phyloP scores from a whole-genome alignment of 176 grass and related monocot species.

The Triticum dicoccoides region DNA sequence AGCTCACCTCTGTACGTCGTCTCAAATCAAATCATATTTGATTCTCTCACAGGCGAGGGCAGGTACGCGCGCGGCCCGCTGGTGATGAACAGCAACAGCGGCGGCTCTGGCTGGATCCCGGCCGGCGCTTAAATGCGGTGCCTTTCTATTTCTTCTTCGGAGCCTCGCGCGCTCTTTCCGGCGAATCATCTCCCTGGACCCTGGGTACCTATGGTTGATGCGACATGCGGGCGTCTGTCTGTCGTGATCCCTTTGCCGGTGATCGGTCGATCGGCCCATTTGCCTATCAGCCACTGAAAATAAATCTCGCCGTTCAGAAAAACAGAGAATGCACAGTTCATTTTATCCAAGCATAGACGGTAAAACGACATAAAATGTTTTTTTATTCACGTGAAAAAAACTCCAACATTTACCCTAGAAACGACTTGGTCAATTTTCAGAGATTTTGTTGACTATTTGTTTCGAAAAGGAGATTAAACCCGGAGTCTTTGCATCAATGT shows the following conservation, averaged over 20 bases:
- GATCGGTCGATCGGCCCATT: background rate
- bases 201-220: background rate
- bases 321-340: too few relatives aligned
- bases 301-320: too few relatives aligned
- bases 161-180: background rate
- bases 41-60: background rate
- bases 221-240: background rate
- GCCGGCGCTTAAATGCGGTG: background rate
- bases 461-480: too few relatives aligned
- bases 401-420: too few relatives aligned
- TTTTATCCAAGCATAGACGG: too few relatives aligned
- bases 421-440: too few relatives aligned
- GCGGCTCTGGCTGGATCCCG: too few relatives aligned
- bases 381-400: too few relatives aligned
- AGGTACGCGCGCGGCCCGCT: background rate
- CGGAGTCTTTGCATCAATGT: too few relatives aligned
- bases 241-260: background rate
- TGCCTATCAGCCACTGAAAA: too few relatives aligned
- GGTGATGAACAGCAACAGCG: background rate
- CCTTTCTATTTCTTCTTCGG: background rate
- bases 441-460: too few relatives aligned
- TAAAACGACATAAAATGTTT: too few relatives aligned
- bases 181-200: background rate
- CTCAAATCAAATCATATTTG: slow-evolving; percentile 1
- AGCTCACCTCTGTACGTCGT: background rate